phyloP scores from a whole-genome alignment of 2,329 filamentous ascomycete genomes.

The Diaporthe velutina region DNA sequence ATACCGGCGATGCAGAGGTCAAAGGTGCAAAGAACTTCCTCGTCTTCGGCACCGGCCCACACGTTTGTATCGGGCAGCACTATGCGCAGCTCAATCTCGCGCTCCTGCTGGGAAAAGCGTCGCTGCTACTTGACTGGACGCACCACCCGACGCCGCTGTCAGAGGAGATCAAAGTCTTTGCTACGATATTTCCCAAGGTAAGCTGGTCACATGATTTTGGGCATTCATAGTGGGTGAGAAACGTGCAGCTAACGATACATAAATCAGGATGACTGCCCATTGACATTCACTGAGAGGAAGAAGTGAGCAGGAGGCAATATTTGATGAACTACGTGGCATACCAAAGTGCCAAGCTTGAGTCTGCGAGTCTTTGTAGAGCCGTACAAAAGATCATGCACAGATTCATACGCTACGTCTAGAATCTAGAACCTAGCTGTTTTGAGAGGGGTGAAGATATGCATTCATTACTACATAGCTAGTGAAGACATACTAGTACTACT shows the following conservation, averaged over 20 bases:
- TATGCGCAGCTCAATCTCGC: constrained; percentile 92
- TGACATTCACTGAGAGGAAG: constrained; percentile 74
- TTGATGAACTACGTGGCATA: neutral
- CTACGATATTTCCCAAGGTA: constrained; percentile 97
- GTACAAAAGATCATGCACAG: neutral
- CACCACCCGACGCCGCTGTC: constrained; percentile 79
- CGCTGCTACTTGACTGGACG: constrained; percentile 88
- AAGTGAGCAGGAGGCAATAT: constrained; percentile 49
- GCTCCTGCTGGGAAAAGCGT: constrained; percentile 90
- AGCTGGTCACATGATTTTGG: constrained; percentile 56
- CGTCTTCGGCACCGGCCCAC: constrained; percentile 93
- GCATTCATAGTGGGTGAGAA: neutral
- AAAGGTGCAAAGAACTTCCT: constrained; percentile 93
- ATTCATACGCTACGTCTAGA: neutral
- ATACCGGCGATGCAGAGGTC: constrained; percentile 79
- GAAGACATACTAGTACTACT: neutral
- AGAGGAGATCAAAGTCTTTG: constrained; percentile 98
- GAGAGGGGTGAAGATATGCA: neutral
- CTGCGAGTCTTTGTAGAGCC: neutral
- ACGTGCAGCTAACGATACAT: constrained; percentile 32
- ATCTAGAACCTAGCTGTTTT: neutral
- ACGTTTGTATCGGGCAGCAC: constrained; percentile 95
- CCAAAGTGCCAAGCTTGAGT: neutral
- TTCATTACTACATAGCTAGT: neutral
- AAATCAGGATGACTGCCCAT: constrained; percentile 83